Percentiles rank a stretch among this genome's conserved stretches.
These are phyloP conservation scores for Ceriops tagal DNA, from an alignment of 345 rosid genomes.

Conservation along the genomic window DNA sequence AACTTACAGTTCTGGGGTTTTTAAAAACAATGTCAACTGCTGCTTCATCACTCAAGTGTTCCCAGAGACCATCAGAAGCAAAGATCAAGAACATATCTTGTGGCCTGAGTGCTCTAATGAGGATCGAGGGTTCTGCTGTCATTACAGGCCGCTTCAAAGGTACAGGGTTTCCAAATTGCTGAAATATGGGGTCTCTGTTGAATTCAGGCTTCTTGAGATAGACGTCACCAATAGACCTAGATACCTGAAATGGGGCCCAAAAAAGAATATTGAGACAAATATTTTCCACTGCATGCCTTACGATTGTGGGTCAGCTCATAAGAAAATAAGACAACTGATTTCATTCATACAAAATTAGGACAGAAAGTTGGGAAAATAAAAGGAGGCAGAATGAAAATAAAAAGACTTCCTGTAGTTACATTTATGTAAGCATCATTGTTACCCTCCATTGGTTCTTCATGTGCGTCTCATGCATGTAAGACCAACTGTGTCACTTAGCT, in stretches of 20 bases:
- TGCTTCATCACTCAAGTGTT: conserved; percentile 81
- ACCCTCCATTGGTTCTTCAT: no score
- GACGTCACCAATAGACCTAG: conserved; percentile 94
- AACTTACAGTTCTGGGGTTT: conserved; percentile 84
- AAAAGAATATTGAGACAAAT: conserved; percentile 8
- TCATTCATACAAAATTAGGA: not conserved
- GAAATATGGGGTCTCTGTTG: conserved; percentile 77
- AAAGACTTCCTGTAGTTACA: conserved; percentile 19
- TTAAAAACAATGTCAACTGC: conserved; percentile 82
- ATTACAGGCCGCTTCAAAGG: conserved; percentile 78
- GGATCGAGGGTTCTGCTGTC: conserved; percentile 88
- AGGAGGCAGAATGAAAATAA: not conserved
- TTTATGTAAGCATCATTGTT: no score
- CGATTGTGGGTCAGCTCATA: conserved; percentile 2
- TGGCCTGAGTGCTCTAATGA: conserved; percentile 62
- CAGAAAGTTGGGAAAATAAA: conserved; percentile 2
- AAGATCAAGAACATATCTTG: conserved; percentile 83
- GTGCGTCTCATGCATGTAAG: conserved; percentile 32
- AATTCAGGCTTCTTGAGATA: conserved; percentile 90
- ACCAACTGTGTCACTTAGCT: conserved; percentile 21
- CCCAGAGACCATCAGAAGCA: conserved; percentile 99
- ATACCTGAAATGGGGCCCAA: conserved; percentile 50
- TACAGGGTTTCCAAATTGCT: conserved; percentile 63
- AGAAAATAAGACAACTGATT: not conserved
- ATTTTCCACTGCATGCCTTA: conserved; percentile 1